Conservation (phyloP, 2,329 filamentous ascomycete genomes). For the Penicillium olsonii region DNA sequence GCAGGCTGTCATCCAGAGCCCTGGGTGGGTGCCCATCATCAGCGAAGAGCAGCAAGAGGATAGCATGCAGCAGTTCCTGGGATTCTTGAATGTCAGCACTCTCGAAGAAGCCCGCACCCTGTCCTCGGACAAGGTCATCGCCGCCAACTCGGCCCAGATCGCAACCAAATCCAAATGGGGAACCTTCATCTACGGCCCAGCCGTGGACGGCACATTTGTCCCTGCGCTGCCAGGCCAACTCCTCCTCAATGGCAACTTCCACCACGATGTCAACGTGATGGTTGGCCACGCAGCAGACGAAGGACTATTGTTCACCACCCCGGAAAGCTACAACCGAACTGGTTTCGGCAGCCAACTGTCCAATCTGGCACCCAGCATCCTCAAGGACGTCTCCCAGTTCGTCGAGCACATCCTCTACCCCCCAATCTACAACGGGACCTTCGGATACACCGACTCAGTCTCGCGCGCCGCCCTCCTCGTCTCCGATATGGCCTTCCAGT, state of each 20-base stretch:
- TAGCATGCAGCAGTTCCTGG: slow-evolving; percentile 42
- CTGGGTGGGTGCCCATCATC: slow-evolving; percentile 38
- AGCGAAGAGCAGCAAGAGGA: slow-evolving; percentile 41
- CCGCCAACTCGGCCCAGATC: slow-evolving; percentile 48
- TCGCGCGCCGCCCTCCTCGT: slow-evolving; percentile 45
- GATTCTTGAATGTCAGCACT: slow-evolving; percentile 44
- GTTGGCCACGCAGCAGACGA: slow-evolving; percentile 48
- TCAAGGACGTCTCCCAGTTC: slow-evolving; percentile 39
- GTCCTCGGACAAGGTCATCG: slow-evolving; percentile 41
- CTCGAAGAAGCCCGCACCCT: slow-evolving; percentile 48
- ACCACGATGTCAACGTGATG: slow-evolving; percentile 49
- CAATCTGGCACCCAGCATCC: slow-evolving; percentile 25
- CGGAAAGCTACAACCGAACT: slow-evolving; percentile 28
- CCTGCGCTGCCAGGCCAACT: slow-evolving; percentile 50
- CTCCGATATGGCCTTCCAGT: slow-evolving; percentile 50
- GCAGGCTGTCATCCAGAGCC: slow-evolving; percentile 49
- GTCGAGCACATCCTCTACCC: slow-evolving; percentile 55
- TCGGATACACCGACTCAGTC: slow-evolving; percentile 49
- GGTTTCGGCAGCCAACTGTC: slow-evolving; percentile 23
- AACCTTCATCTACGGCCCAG: slow-evolving; percentile 48
- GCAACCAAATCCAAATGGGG: slow-evolving; percentile 40
- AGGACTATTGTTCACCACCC: slow-evolving; percentile 44
- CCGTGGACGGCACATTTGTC: slow-evolving; percentile 53
- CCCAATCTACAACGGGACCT: slow-evolving; percentile 49
- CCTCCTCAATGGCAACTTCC: slow-evolving; percentile 47